These are phyloP conservation scores for Phytophthora melonis DNA, from an alignment of 352 stramenopile species.

Conservation along the genomic window DNA sequence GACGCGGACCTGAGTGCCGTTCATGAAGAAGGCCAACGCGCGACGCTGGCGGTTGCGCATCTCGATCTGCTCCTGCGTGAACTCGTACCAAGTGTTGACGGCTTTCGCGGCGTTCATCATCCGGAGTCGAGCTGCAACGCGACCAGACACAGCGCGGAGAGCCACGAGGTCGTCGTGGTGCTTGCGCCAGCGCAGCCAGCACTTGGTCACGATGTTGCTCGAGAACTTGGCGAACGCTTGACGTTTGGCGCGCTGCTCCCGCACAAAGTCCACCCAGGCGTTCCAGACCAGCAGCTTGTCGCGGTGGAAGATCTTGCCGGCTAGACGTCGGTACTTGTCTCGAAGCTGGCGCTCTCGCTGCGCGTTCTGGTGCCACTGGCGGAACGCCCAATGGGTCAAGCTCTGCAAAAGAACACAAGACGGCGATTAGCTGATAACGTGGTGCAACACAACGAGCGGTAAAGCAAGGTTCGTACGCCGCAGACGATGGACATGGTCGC, in stretches of 20 bases:
- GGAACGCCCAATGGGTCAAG: slow-evolving; percentile 72
- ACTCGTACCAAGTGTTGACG: slow-evolving; percentile 75
- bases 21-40: slow-evolving; percentile 74
- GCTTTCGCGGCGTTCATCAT: slow-evolving; percentile 52
- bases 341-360: slow-evolving; percentile 45
- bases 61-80: slow-evolving; percentile 62
- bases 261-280: slow-evolving; percentile 68
- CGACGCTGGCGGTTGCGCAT: slow-evolving; percentile 56
- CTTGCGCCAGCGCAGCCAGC: slow-evolving; percentile 67
- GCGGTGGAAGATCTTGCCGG: slow-evolving; percentile 63
- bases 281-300: slow-evolving; percentile 65
- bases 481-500: slow-evolving; percentile 74
- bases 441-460: not conserved
- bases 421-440: slow-evolving; percentile 1
- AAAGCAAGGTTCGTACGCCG: slow-evolving; percentile 42
- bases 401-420: slow-evolving; percentile 46
- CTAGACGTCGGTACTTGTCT: slow-evolving; percentile 58
- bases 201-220: slow-evolving; percentile 67
- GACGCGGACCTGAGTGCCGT: slow-evolving; percentile 59
- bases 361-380: slow-evolving; percentile 65
- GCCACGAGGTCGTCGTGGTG: slow-evolving; percentile 49
- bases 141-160: slow-evolving; percentile 52
- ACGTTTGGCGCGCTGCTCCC: slow-evolving; percentile 59
- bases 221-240: slow-evolving; percentile 71
- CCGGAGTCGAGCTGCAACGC: slow-evolving; percentile 53